Evolutionary conservation across 306 rosid genomes (phyloP).

Genomic region (Vicia sativa): DNA sequence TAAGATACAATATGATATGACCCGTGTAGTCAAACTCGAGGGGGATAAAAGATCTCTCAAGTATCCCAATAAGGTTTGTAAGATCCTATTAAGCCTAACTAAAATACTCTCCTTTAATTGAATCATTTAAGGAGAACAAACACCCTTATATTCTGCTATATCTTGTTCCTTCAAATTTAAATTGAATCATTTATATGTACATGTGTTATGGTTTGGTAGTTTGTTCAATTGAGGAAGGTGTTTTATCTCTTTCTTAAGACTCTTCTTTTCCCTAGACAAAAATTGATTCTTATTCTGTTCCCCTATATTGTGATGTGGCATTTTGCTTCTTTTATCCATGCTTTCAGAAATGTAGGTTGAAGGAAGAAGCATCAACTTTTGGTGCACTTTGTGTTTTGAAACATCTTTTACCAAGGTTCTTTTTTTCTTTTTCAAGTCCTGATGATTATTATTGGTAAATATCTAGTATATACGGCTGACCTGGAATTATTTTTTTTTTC

Average conservation of each 20-base stretch:
- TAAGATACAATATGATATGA: neutral
- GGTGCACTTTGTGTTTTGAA: slow-evolving; percentile 85
- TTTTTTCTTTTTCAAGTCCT: slow-evolving; percentile 15
- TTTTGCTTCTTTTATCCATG: slow-evolving; percentile 27
- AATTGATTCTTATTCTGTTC: slow-evolving; percentile 9
- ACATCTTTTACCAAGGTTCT: slow-evolving; percentile 94
- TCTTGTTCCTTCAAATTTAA: slow-evolving; percentile 24
- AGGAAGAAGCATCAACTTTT: slow-evolving; percentile 81
- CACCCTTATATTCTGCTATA: neutral
- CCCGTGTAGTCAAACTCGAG: neutral
- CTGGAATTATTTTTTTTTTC: slow-evolving; percentile 33
- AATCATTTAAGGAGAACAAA: neutral
- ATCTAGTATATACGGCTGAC: slow-evolving; percentile 40
- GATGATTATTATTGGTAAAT: slow-evolving; percentile 32
- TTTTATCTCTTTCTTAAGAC: slow-evolving; percentile 19
- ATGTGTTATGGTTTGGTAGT: slow-evolving; percentile 10
- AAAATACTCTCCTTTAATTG: too few relatives aligned
- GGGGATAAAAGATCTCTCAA: too few relatives aligned
- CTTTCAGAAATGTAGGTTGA: slow-evolving; percentile 84
- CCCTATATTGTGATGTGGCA: slow-evolving; percentile 14
- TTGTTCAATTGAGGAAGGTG: slow-evolving; percentile 12
- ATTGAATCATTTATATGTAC: slow-evolving; percentile 4
- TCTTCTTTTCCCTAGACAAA: slow-evolving; percentile 10
- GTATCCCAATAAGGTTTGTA: too few relatives aligned
- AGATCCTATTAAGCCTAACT: too few relatives aligned